Percentiles rank a stretch among this genome's conserved stretches.
These are phyloP conservation scores for Eimeria zaria DNA, from an alignment of 169 alveolate genomes.

Conservation along the genomic window DNA sequence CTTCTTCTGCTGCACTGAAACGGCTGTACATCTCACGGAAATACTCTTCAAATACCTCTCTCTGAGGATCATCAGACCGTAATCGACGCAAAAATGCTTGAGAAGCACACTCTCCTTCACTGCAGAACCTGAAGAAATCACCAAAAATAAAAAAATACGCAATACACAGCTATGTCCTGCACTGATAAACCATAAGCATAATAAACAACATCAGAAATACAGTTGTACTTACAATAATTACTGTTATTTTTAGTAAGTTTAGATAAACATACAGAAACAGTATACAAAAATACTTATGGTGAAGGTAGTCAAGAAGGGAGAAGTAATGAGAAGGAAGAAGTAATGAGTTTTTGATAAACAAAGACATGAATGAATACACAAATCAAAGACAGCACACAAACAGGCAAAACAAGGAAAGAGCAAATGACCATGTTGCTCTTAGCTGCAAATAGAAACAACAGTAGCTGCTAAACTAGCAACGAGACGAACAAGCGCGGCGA, in stretches of 20 bases:
- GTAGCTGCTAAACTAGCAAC: background rate
- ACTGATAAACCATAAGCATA: background rate
- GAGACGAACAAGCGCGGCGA: background rate
- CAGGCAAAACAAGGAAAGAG: background rate
- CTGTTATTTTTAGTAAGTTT: too few relatives aligned
- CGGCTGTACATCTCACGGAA: conserved; percentile 83
- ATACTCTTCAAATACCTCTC: conserved; percentile 80
- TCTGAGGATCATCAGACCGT: conserved; percentile 83
- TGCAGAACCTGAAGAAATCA: conserved; percentile 75
- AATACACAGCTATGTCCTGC: background rate
- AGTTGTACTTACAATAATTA: background rate
- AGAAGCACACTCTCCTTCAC: conserved; percentile 83
- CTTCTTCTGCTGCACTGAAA: conserved; percentile 69
- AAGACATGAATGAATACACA: background rate
- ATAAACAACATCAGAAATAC: background rate
- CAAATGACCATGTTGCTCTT: background rate
- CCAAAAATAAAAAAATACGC: background rate
- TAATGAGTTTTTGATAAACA: background rate
- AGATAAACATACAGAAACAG: background rate
- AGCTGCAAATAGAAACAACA: too few relatives aligned
- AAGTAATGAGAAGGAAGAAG: background rate
- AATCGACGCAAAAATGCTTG: conserved; percentile 87
- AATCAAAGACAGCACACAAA: background rate
- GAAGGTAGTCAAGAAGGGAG: background rate
- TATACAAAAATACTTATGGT: background rate